Base-by-base conservation (phyloP, 495 filamentous ascomycete genomes). In the Bacidia gigantensis region DNA sequence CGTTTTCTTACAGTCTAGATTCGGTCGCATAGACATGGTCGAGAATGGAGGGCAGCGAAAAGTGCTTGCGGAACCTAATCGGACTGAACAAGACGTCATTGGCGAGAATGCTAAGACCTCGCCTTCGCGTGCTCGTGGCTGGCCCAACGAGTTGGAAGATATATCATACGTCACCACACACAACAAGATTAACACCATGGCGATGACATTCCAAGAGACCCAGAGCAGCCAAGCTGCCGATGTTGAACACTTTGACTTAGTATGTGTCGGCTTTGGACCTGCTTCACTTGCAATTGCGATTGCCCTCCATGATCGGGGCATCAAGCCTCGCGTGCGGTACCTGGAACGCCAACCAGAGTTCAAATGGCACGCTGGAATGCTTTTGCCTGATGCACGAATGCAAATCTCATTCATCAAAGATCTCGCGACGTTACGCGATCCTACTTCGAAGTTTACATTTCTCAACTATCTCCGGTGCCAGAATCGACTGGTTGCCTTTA, bases 351-450 rank as follows among this genome's bases (percentile, higher is more conserved):
- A 98, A 68, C 60, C 72, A 21, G 69, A 77, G 40, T 98, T 96
- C 60, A 77, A 80, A 46, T 96, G 90, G 90, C 90, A 98, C 65
- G 79, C 83, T 2, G 90, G 90, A 32, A 98, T 98, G 90, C 76
- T 95, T 50, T 77, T 98, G 1, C 87, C 88, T 0, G 87, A 87
- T 44, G 84, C 88, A 11, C 86, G 83, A 63, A 98, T 98, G 90
- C 90, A 98, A 65, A 96, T 98, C 53, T 90, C 86, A 26, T 98
- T 96, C 73, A 73, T 98, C 67, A 98, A 98, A 70, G 92, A 96
- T 60, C 74, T 98, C 53, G 90, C 92, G 11, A 92, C 87, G 9
- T 68, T 95, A 42, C 76, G 90, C 38, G 80, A 96, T 57, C 90
- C 90, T 2, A 80, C 83, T 52, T 94, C 87, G 49, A 72, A 88